These are phyloP conservation scores for Tylopilus vinaceipallidus DNA, from an alignment of 768 basidiomycete genomes.

Conservation along the genomic window DNA sequence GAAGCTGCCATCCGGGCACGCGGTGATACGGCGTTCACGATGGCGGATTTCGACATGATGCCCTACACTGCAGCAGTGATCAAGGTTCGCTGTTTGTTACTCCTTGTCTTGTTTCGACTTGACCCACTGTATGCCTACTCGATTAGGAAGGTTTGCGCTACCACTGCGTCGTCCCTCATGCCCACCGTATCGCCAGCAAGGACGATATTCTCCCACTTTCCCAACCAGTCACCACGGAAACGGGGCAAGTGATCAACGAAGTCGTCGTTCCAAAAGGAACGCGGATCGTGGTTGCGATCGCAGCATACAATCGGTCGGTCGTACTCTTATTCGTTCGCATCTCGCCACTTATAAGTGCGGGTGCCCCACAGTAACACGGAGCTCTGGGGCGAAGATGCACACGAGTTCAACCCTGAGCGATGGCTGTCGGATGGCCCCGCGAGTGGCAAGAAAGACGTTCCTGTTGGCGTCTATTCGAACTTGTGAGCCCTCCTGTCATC, in stretches of 20 bases:
- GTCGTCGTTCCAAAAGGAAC: conserved; percentile 50
- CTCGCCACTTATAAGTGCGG: background rate
- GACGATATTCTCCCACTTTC: conserved; percentile 63
- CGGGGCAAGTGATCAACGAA: conserved; percentile 42
- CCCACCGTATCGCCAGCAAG: conserved; percentile 46
- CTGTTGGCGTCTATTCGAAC: conserved; percentile 29
- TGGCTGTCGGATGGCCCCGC: conserved; percentile 21
- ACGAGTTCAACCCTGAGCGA: conserved; percentile 31
- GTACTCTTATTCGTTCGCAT: too few species aligned
- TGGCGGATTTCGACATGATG: conserved; percentile 51
- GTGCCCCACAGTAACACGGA: conserved; percentile 20
- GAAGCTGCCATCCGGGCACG: conserved; percentile 10
- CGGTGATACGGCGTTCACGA: conserved; percentile 10
- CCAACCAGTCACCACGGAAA: conserved; percentile 44
- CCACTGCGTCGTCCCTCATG: conserved; percentile 50
- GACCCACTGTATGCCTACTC: background rate
- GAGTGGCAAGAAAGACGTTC: conserved; percentile 16
- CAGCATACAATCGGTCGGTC: conserved; percentile 51
- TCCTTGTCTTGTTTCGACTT: conserved; percentile 14
- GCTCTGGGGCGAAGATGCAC: conserved; percentile 32
- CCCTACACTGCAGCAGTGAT: conserved; percentile 41
- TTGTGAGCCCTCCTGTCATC: conserved; percentile 14
- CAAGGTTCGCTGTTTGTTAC: conserved; percentile 17
- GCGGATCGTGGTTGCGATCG: conserved; percentile 50
- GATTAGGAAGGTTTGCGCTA: conserved; percentile 46